Evolutionary conservation across 306 rosid species (phyloP).

Genomic region (Vigna angularis): DNA sequence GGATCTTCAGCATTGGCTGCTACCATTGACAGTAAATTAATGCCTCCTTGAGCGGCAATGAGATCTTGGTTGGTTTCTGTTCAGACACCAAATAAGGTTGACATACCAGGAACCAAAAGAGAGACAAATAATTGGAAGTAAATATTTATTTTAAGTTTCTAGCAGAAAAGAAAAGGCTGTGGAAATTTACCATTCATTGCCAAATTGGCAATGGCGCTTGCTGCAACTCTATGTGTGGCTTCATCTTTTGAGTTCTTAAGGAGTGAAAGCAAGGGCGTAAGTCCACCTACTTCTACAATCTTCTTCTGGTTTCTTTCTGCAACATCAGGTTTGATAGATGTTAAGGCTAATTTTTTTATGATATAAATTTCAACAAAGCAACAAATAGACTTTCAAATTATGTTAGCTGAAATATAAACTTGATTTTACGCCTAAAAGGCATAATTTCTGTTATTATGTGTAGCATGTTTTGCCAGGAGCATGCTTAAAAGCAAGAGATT

Average conservation of each 20-base stretch:
- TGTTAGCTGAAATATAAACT: neutral
- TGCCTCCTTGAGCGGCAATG: constrained; percentile 87
- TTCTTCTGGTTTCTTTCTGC: constrained; percentile 84
- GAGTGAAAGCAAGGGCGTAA: constrained; percentile 73
- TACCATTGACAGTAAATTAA: constrained; percentile 65
- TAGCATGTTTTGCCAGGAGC: no score
- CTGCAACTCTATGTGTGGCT: constrained; percentile 85
- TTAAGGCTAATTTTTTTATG: constrained; percentile 35
- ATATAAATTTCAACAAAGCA: constrained; percentile 10
- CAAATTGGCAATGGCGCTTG: constrained; percentile 87
- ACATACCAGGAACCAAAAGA: neutral
- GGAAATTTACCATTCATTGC: constrained; percentile 79
- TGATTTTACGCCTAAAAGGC: no score
- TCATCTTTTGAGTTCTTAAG: constrained; percentile 76
- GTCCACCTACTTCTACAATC: constrained; percentile 86
- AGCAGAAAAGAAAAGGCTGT: neutral
- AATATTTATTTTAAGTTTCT: neutral
- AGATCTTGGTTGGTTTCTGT: constrained; percentile 93
- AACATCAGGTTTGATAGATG: constrained; percentile 23
- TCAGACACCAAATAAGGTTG: constrained; percentile 36
- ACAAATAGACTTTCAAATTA: neutral
- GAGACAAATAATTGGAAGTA: neutral
- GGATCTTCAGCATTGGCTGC: constrained; percentile 83
- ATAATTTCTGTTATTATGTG: no score
- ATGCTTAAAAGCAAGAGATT: no score